Conservation (phyloP, 805 yeast species). For the Pichia thaimueangensis region DNA sequence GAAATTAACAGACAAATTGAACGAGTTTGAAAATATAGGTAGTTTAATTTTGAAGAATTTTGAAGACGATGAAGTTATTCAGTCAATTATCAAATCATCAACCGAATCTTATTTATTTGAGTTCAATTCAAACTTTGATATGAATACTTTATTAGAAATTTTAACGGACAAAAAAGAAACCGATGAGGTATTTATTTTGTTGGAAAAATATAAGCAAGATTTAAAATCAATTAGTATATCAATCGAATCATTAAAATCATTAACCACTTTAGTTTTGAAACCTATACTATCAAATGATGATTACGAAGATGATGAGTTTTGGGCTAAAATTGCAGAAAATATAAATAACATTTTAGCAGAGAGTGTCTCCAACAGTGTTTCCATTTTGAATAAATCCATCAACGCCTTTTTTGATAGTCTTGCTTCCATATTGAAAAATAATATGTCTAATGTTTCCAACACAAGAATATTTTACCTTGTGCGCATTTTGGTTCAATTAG, state of each 20-base stretch:
- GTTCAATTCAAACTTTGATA: conserved; percentile 20
- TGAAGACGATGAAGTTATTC: conserved; percentile 9
- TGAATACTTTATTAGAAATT: conserved; percentile 14
- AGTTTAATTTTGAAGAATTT: conserved; percentile 16
- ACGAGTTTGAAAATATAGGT: conserved; percentile 18
- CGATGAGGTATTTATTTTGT: conserved; percentile 3
- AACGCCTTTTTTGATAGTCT: conserved; percentile 15
- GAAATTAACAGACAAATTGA: conserved; percentile 14
- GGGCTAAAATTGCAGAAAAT: conserved; percentile 18
- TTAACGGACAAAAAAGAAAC: conserved; percentile 15
- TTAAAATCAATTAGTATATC: conserved; percentile 19
- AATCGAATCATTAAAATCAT: conserved; percentile 17
- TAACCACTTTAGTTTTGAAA: conserved; percentile 19
- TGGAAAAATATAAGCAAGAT: conserved; percentile 15
- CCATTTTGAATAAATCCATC: conserved; percentile 16
- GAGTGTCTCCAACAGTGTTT: conserved; percentile 14
- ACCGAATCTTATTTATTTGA: conserved; percentile 14
- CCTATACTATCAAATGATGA: conserved; percentile 34
- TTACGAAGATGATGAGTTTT: conserved; percentile 28
- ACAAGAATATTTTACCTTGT: conserved; percentile 22
- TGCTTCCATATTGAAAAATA: conserved; percentile 1
- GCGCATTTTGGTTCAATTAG: conserved; percentile 22
- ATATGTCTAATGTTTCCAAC: conserved; percentile 6
- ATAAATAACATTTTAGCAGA: conserved; percentile 15
- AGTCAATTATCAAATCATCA: conserved; percentile 15